Base-by-base conservation (phyloP, 2,329 filamentous ascomycete genomes). In the Pseudogymnoascus sp. region DNA sequence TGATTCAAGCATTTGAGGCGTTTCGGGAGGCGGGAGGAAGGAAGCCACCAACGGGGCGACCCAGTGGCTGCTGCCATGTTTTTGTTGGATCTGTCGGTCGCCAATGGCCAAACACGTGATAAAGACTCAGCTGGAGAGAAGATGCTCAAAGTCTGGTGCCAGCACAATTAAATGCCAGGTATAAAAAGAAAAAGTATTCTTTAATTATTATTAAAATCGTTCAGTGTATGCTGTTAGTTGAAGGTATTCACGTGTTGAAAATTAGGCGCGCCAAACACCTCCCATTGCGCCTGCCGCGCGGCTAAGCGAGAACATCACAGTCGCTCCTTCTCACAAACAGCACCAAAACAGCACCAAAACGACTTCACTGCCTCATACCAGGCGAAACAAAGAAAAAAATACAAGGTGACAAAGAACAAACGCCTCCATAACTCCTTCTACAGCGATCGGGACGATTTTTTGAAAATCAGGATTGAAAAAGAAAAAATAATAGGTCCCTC, bases 301-400 rank as follows among this genome's bases (percentile, higher is more conserved):
- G 24, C 44, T 50, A 50, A 31, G 26, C 44, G 44, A 50, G 44
- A 50, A 31, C 31, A 50, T 50, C 44, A 50, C 29, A 50, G 44
- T 31, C 44, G 26, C 44, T 50, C 44, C 26, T 29, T n/a, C 44
- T 31, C 13, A 29, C 26, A 50, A 50, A 31, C 44, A 50, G 24
- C 44, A 50, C 13, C 26, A 31, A 50, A 24, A 21, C 21, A 31
- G 3, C 21, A 50, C 44, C 13, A 9, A 24, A 31, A 26, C 11
- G 13, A n/a, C 29, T 29, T 4, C 21, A 21, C 24, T 15, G n/a
- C 26, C 13, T 15, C 4, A 10, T 8, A 4, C 8, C 26, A 31
- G 44, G 6, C 24, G 41, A 29, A 29, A 47, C 24, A 31, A 47
- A 47, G 41, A 15, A 10, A 8, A 29, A 44, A 29, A 29, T 9